These are phyloP conservation scores for Termitomyces sp. DNA, from an alignment of 768 basidiomycete genomes.

Conservation along the genomic window DNA sequence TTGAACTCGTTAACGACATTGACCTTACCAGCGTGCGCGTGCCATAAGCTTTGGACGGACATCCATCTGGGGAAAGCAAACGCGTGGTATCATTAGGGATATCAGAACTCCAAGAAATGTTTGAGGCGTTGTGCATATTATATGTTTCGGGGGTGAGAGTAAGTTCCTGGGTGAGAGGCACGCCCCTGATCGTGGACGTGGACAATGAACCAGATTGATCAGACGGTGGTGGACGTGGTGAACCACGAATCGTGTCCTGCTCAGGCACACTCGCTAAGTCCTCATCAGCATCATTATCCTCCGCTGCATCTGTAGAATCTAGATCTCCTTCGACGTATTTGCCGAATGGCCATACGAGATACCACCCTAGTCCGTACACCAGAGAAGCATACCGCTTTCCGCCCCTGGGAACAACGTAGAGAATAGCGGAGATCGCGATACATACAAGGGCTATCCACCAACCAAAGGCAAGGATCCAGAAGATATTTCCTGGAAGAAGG, in stretches of 20 bases:
- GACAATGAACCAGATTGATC: conserved; percentile 12
- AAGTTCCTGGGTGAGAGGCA: conserved; percentile 34
- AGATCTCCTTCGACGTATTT: conserved; percentile 92
- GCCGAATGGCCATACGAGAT: conserved; percentile 96
- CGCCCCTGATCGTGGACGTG: conserved; percentile 20
- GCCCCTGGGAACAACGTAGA: conserved; percentile 74
- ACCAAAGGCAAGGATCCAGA: conserved; percentile 87
- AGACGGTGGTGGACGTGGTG: conserved; percentile 15
- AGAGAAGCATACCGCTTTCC: conserved; percentile 81
- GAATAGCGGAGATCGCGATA: conserved; percentile 56
- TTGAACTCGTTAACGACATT: conserved; percentile 23
- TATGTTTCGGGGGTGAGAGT: conserved; percentile 37
- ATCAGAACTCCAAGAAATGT: conserved; percentile 38
- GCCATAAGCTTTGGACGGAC: conserved; percentile 64
- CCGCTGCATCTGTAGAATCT: conserved; percentile 29
- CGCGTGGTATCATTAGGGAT: conserved; percentile 42
- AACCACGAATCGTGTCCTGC: conserved; percentile 31
- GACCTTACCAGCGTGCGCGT: conserved; percentile 36
- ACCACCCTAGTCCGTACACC: conserved; percentile 91
- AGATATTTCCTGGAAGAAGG: conserved; percentile 87
- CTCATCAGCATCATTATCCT: conserved; percentile 25
- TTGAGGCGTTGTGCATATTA: conserved; percentile 24
- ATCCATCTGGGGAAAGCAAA: conserved; percentile 28
- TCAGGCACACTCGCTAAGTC: conserved; percentile 26
- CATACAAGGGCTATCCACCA: conserved; percentile 87